Evolutionary conservation across 495 filamentous ascomycete genomes (phyloP), one percentile per base, ranked within the genome.

Genomic region (Aspergillus carlsbadensis): DNA sequence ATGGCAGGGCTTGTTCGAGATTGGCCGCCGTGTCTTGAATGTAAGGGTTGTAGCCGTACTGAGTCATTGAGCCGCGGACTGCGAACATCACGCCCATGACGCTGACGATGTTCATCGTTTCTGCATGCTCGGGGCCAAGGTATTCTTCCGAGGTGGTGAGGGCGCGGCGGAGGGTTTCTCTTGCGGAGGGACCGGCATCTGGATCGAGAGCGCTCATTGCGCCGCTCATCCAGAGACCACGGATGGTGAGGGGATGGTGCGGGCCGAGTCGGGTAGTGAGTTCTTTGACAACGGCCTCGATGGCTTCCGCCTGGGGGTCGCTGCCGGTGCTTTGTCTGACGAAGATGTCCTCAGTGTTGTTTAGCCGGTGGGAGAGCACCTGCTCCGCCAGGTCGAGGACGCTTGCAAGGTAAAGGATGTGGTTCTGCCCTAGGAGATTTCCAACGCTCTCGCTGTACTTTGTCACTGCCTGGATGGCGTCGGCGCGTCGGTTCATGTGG

Each of bases 51-150:
- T 41, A 35, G 7, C 18, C 26, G 5, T 31, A 22, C 6, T 15
- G 10, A 8, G 33, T 37, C 18, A 41, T n/a, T 15, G 47, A 51
- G 10, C 45, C 54, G 37, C 68, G 71, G 1, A 59, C 39, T 0
- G 62, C 62, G 48, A 71, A 74, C 66, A 74, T 71, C 0, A 71
- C 43, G 1, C 68, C 71, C 34, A 74, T 68, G 26, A 60, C 57
- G 7, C 60, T 63, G 14, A 75, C 67, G 11, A 70, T 65, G 5
- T 58, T 61, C 51, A 71, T 60, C 1, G 68, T 69, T 20, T 68
- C 53, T 1, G 67, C 59, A 26, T 71, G 65, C 0, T 71, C 67
- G 2, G 64, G 56, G 0, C 72, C 72, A 0, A 73, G 45, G 0
- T 54, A 40, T 44, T 75, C 70, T 22, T 75, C 72, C 2, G 66